These are phyloP conservation scores for Clarireedia hainanense DNA, from an alignment of 2,329 filamentous ascomycete genomes.

Conservation along the genomic window DNA sequence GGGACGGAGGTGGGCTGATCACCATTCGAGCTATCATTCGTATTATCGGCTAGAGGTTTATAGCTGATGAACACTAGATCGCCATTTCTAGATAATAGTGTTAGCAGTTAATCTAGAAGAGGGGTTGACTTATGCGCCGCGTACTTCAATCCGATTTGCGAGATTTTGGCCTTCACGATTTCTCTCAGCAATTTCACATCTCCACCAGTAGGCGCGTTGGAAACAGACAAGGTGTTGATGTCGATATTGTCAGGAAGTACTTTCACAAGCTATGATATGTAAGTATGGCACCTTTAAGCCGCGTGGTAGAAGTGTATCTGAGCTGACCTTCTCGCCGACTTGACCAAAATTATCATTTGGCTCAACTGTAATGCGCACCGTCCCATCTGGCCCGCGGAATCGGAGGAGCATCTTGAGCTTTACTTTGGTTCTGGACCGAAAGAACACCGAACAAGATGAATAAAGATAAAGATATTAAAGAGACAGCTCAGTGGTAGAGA, in stretches of 20 bases:
- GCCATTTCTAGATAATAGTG: conserved; percentile 56
- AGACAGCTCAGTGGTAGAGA: not conserved
- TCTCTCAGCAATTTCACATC: conserved; percentile 53
- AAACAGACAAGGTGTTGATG: conserved; percentile 50
- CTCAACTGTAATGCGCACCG: conserved; percentile 76
- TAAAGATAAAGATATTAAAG: not conserved
- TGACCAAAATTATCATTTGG: conserved; percentile 63
- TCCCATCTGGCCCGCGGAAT: conserved; percentile 77
- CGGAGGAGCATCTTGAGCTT: conserved; percentile 22
- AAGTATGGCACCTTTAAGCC: conserved; percentile 6
- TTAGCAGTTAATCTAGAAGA: not conserved
- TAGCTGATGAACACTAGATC: conserved; percentile 87
- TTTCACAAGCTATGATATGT: conserved; percentile 41
- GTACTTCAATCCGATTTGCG: conserved; percentile 53
- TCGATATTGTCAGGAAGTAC: conserved; percentile 57
- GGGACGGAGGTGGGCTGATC: conserved; percentile 22
- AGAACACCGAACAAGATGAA: not conserved
- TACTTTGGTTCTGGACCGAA: not conserved
- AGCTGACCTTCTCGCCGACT: conserved; percentile 44
- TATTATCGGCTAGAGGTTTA: conserved; percentile 46
- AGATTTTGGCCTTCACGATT: conserved; percentile 47
- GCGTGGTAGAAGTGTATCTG: not conserved
- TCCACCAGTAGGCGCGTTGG: conserved; percentile 50
- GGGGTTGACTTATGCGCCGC: conserved; percentile 8
- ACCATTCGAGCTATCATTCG: conserved; percentile 35